phyloP scores from a whole-genome alignment of 208 protist genomes.

The Tritrichomonas musculus region DNA sequence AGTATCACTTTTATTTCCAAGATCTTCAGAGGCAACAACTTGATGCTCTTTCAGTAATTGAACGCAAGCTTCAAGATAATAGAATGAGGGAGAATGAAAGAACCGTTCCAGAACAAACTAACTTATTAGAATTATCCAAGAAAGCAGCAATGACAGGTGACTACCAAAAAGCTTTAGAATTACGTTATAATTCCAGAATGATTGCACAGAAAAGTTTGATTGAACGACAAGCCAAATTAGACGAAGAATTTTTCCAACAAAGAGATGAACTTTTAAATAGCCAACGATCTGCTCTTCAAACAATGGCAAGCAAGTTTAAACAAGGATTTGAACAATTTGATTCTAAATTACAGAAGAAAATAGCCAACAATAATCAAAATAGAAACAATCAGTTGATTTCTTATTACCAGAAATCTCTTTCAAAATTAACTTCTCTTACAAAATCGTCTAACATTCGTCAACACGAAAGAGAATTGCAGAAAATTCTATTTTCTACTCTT shows the following conservation, averaged over 20 bases:
- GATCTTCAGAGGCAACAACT: not conserved
- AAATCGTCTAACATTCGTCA: too few species aligned
- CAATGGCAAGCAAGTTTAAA: not conserved
- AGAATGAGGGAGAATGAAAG: not conserved
- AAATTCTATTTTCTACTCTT: too few species aligned
- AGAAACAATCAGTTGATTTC: not conserved
- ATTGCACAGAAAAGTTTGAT: not conserved
- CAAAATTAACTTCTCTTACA: not conserved
- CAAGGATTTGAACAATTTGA: not conserved
- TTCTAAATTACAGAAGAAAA: not conserved
- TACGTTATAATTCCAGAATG: not conserved
- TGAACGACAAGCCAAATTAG: not conserved
- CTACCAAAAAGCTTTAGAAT: not conserved
- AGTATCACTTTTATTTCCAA: not conserved
- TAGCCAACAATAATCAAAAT: not conserved
- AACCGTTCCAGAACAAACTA: not conserved
- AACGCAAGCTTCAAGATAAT: not conserved
- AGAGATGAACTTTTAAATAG: not conserved
- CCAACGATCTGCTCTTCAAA: not conserved
- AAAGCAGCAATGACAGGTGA: not conserved
- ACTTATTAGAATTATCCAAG: not conserved
- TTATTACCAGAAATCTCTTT: not conserved
- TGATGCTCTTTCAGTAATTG: not conserved
- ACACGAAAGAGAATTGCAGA: too few species aligned
- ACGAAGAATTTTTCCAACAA: not conserved